phyloP scores from a whole-genome alignment of 331 rosid species.

The Quercus tomentella region DNA sequence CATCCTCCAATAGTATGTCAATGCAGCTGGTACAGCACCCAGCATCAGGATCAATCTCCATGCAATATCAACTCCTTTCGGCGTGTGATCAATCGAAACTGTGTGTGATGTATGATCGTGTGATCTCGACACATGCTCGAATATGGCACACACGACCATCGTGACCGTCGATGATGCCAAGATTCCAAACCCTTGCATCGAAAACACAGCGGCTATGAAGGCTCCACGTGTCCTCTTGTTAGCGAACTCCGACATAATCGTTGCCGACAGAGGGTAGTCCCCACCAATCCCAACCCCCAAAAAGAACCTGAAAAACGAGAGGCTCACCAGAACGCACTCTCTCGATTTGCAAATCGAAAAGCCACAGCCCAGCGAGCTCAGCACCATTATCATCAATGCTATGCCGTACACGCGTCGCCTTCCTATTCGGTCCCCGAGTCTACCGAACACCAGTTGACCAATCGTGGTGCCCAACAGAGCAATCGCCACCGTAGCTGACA shows the following conservation, averaged over 20 bases:
- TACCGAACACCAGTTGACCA: conserved; percentile 58
- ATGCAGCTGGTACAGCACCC: conserved; percentile 63
- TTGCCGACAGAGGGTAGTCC: conserved; percentile 71
- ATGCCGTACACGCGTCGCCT: conserved; percentile 59
- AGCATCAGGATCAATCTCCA: conserved; percentile 77
- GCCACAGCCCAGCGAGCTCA: conserved; percentile 51
- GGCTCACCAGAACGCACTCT: conserved; percentile 41
- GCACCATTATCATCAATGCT: conserved; percentile 48
- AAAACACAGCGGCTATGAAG: conserved; percentile 74
- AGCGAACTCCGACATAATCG: conserved; percentile 85
- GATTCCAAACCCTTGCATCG: conserved; percentile 83
- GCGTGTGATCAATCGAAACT: conserved; percentile 4
- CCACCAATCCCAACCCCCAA: conserved; percentile 77
- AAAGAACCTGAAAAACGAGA: conserved; percentile 58
- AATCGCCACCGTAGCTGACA: conserved; percentile 32
- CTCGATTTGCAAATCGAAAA: conserved; percentile 51
- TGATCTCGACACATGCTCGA: conserved; percentile 3
- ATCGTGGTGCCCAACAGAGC: conserved; percentile 44
- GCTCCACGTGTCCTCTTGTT: conserved; percentile 70
- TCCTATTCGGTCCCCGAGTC: conserved; percentile 56
- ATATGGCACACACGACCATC: conserved; percentile 42
- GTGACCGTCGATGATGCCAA: conserved; percentile 54
- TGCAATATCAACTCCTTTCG: conserved; percentile 51
- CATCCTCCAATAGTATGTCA: conserved; percentile 84
- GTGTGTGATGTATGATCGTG: not conserved